These are phyloP conservation scores for Yarrowia osloensis DNA, from an alignment of 805 yeast species.

Conservation along the genomic window DNA sequence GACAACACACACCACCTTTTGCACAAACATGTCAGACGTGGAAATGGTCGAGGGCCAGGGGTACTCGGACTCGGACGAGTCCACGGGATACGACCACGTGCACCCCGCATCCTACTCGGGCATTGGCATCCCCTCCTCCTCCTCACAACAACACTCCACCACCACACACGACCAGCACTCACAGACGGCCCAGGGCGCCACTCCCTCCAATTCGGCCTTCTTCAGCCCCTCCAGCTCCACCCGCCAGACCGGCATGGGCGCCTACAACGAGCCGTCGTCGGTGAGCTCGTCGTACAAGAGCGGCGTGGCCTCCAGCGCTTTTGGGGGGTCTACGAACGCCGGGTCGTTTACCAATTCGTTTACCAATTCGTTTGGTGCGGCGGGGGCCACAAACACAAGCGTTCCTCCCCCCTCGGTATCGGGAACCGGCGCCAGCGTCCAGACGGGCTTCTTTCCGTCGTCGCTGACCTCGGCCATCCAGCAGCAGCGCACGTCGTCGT, in stretches of 20 bases:
- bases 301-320: constrained; percentile 27
- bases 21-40: constrained; percentile 30
- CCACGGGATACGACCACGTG: constrained; percentile 13
- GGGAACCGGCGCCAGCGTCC: constrained; percentile 35
- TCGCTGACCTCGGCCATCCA: constrained; percentile 38
- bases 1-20: constrained; percentile 1
- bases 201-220: constrained; percentile 33
- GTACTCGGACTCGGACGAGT: constrained; percentile 30
- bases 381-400: too few species aligned
- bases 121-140: constrained; percentile 25
- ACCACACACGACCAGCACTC: background rate
- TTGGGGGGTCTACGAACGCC: too few species aligned
- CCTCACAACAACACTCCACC: too few species aligned
- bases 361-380: constrained; percentile 1
- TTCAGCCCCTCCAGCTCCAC: constrained; percentile 39
- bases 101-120: constrained; percentile 13
- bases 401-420: too few species aligned
- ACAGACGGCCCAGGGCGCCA: background rate
- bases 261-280: constrained; percentile 38
- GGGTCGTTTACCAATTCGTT: background rate
- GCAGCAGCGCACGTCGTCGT: constrained; percentile 27
- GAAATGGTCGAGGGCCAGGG: constrained; percentile 32
- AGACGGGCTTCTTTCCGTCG: constrained; percentile 35
- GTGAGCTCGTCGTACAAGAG: constrained; percentile 34
- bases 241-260: constrained; percentile 34